phyloP scores from a whole-genome alignment of 2,329 filamentous ascomycete species.

The Sordariomycetes sp. region DNA sequence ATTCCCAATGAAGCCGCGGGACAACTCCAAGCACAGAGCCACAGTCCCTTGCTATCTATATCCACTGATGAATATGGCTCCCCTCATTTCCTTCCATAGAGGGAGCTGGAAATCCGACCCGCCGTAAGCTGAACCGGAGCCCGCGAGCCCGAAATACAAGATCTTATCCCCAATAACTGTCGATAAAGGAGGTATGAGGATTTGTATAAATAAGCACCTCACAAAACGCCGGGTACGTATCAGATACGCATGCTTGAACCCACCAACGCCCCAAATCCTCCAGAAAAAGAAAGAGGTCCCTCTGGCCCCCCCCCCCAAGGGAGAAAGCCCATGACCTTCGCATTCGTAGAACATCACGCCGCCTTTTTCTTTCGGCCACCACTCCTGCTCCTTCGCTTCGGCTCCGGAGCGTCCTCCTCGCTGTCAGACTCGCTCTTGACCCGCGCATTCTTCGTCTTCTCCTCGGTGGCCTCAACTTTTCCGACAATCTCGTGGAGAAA shows the following conservation, averaged over 20 bases:
- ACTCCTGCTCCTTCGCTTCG: slow-evolving; percentile 29
- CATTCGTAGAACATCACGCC: not conserved
- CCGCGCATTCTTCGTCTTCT: slow-evolving; percentile 23
- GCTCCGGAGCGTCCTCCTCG: slow-evolving; percentile 32
- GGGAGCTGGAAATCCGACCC: not conserved
- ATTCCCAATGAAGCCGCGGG: too few species aligned
- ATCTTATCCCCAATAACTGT: not conserved
- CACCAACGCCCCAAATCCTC: not conserved
- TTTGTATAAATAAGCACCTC: not conserved
- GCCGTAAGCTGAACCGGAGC: not conserved
- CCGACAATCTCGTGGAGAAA: slow-evolving; percentile 84
- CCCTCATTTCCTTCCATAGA: not conserved
- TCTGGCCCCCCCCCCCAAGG: not conserved
- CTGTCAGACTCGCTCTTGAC: slow-evolving; percentile 32
- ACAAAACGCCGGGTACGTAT: slow-evolving; percentile 2
- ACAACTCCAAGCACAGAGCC: not conserved
- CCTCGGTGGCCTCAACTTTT: slow-evolving; percentile 54
- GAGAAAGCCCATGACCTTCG: not conserved
- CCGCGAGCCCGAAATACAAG: not conserved
- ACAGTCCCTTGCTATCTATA: not conserved
- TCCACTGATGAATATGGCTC: not conserved
- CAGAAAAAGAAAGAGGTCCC: not conserved
- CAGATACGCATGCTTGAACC: slow-evolving; percentile 2
- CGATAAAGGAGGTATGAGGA: not conserved
- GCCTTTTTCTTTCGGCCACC: slow-evolving; percentile 36